Evolutionary conservation across 768 basidiomycete species (phyloP).

Genomic region (Calvatia gigantea): DNA sequence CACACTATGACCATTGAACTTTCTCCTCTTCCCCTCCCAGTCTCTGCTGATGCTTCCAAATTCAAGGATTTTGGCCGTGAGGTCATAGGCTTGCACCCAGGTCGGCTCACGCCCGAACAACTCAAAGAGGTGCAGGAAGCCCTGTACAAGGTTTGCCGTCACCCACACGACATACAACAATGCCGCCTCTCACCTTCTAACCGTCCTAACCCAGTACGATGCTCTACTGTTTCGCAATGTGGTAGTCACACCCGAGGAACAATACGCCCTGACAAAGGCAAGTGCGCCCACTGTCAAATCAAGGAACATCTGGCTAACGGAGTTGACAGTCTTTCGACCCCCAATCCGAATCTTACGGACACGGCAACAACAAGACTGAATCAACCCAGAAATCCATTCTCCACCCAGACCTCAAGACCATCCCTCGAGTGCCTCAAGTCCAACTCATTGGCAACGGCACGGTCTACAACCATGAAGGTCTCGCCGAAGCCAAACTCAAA

Average conservation of each 20-base stretch:
- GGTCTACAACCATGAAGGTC: conserved; percentile 77
- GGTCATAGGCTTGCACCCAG: conserved; percentile 69
- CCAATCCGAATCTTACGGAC: conserved; percentile 60
- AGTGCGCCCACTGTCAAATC: not conserved
- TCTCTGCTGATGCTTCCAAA: conserved; percentile 62
- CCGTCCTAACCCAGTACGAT: conserved; percentile 47
- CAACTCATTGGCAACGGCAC: conserved; percentile 88
- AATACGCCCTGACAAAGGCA: conserved; percentile 81
- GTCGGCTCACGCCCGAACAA: conserved; percentile 52
- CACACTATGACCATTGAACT: conserved; percentile 68
- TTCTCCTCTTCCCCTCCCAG: conserved; percentile 60
- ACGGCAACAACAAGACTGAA: conserved; percentile 82
- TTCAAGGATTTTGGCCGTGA: conserved; percentile 72
- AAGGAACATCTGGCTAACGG: not conserved
- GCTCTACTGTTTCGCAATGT: conserved; percentile 71
- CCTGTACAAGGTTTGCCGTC: conserved; percentile 64
- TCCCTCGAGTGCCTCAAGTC: conserved; percentile 81
- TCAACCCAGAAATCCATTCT: conserved; percentile 69
- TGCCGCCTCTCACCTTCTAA: not conserved
- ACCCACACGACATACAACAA: not conserved
- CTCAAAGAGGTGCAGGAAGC: conserved; percentile 62
- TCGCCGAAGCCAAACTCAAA: conserved; percentile 73
- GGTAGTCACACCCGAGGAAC: conserved; percentile 71
- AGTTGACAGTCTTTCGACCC: conserved; percentile 49
- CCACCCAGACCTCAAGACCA: conserved; percentile 84